phyloP scores from a whole-genome alignment of 1,284 basidiomycete species.

The Ceratobasidium papillatum region DNA sequence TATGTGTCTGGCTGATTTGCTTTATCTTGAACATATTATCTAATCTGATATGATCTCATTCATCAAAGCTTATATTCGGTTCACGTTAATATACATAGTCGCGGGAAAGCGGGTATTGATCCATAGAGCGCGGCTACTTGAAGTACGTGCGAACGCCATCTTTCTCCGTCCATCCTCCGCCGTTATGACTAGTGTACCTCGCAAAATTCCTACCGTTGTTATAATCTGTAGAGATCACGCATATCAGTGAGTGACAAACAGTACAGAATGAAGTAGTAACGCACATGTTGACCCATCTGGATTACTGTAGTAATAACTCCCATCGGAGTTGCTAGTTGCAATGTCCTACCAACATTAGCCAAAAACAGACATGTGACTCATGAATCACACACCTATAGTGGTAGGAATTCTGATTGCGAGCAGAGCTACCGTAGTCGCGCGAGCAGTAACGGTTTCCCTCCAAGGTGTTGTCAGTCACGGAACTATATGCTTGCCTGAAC shows the following conservation, averaged over 20 bases:
- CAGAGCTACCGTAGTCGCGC: slow-evolving; percentile 34
- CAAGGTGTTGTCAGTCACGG: background rate
- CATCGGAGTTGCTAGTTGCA: background rate
- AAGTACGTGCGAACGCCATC: too few species aligned
- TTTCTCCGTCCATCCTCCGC: slow-evolving; percentile 23
- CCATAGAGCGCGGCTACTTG: too few species aligned
- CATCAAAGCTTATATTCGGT: too few species aligned
- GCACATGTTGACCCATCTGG: background rate
- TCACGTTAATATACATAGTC: too few species aligned
- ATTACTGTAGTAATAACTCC: slow-evolving; percentile 2
- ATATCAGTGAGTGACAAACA: background rate
- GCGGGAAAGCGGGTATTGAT: too few species aligned
- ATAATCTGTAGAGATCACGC: slow-evolving; percentile 31
- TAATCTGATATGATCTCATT: too few species aligned
- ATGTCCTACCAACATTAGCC: background rate
- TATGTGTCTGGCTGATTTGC: too few species aligned
- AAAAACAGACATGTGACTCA: background rate
- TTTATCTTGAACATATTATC: too few species aligned
- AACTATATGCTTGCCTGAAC: background rate
- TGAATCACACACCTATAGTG: slow-evolving; percentile 25
- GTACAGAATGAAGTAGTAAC: background rate
- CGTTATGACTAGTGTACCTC: slow-evolving; percentile 14
- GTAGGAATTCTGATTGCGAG: slow-evolving; percentile 26
- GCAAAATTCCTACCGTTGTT: slow-evolving; percentile 20
- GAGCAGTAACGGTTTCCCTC: slow-evolving; percentile 39